Evolutionary conservation across 1,284 basidiomycete genomes (phyloP).

Genomic region (Psilocybe mexicana): DNA sequence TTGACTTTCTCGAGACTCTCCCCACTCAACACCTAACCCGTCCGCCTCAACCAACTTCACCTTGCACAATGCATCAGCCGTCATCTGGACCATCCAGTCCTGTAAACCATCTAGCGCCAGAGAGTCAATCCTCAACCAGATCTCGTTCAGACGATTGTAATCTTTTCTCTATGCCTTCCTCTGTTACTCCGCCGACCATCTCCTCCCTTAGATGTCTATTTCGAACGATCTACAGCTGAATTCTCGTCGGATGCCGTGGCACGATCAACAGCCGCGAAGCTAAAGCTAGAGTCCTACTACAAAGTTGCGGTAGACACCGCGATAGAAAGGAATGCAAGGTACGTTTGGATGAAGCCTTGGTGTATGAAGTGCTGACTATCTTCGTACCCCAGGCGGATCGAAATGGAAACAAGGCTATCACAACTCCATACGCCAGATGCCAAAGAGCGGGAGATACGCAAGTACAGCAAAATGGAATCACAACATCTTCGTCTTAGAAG

Average conservation of each 20-base stretch:
- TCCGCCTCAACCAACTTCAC: slow-evolving; percentile 10
- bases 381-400: slow-evolving; percentile 69
- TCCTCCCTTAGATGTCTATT: slow-evolving; percentile 75
- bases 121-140: slow-evolving; percentile 32
- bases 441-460: slow-evolving; percentile 89
- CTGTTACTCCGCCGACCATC: slow-evolving; percentile 30
- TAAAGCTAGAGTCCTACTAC: slow-evolving; percentile 98
- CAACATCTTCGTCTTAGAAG: slow-evolving; percentile 89
- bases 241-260: slow-evolving; percentile 91
- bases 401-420: slow-evolving; percentile 87
- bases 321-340: slow-evolving; percentile 59
- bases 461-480: slow-evolving; percentile 90
- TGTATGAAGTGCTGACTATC: background rate
- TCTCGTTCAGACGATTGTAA: slow-evolving; percentile 40
- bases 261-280: slow-evolving; percentile 92
- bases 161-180: slow-evolving; percentile 15
- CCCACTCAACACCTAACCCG: background rate
- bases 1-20: background rate
- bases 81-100: slow-evolving; percentile 39
- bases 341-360: background rate
- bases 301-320: slow-evolving; percentile 69
- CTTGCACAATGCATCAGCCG: slow-evolving; percentile 35
- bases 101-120: slow-evolving; percentile 32
- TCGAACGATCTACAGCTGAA: slow-evolving; percentile 82
- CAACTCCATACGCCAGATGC: slow-evolving; percentile 77